Percentiles rank a stretch among this genome's conserved stretches.
Evolutionary conservation across 768 basidiomycete genomes (phyloP).

Genomic region (Cystobasidium tubakii): DNA sequence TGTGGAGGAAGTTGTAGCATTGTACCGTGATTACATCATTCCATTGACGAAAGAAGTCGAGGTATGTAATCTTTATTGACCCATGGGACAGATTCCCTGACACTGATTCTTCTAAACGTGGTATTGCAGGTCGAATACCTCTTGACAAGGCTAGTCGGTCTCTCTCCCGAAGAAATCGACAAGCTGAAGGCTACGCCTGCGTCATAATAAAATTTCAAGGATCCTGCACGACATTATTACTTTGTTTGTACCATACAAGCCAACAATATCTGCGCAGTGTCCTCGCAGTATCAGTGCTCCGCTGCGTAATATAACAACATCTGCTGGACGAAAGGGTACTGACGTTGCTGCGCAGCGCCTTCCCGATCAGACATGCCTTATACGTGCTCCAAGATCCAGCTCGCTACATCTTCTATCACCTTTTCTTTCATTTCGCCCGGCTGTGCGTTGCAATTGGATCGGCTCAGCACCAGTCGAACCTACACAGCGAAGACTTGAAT

Average conservation of each 20-base stretch:
- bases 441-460: constrained; percentile 5
- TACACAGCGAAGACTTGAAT: neutral
- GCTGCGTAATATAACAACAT: no score
- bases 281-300: neutral
- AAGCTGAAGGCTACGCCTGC: constrained; percentile 51
- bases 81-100: no score
- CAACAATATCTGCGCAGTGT: neutral
- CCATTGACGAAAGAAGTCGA: constrained; percentile 97
- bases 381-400: constrained; percentile 37
- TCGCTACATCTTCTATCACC: constrained; percentile 38
- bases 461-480: neutral
- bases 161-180: constrained; percentile 74
- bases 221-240: no score
- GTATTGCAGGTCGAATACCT: constrained; percentile 80
- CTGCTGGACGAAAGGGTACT: no score
- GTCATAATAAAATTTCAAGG: no score
- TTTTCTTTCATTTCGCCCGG: constrained; percentile 41
- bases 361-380: neutral
- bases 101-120: no score
- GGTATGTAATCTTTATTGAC: constrained; percentile 57
- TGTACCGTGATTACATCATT: constrained; percentile 93
- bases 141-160: constrained; percentile 76
- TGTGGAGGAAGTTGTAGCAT: constrained; percentile 80
- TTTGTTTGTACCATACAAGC: neutral
- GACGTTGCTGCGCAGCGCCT: no score